A percentile compares a stretch with the other conserved stretches of the same genome.
These are phyloP conservation scores for Penicillium canariense DNA, from an alignment of 495 filamentous ascomycete species.

Conservation along the genomic window DNA sequence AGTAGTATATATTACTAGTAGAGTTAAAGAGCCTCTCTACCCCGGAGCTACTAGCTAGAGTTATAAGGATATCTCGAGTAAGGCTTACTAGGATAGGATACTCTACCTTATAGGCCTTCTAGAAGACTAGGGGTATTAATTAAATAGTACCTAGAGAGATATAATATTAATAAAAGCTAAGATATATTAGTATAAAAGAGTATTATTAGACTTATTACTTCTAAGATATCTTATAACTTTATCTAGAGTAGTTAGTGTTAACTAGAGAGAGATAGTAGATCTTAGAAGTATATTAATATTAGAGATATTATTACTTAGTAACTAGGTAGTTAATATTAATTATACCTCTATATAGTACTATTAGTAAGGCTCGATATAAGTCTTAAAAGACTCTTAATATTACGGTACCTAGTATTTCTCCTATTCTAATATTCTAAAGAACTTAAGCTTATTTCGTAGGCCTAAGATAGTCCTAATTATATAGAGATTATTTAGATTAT, in stretches of 20 bases:
- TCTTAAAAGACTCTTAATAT: slow-evolving; percentile 1
- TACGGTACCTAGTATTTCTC: not conserved
- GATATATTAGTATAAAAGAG: too few species aligned
- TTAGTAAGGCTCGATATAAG: not conserved
- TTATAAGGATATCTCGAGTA: slow-evolving; percentile 3
- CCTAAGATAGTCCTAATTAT: slow-evolving; percentile 21
- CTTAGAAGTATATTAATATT: not conserved
- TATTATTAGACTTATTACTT: slow-evolving; percentile 2
- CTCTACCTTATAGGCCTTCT: slow-evolving; percentile 3
- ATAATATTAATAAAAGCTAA: not conserved
- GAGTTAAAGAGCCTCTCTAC: slow-evolving; percentile 20
- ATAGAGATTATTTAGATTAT: slow-evolving; percentile 12
- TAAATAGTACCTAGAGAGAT: not conserved
- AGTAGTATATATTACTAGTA: slow-evolving; percentile 17
- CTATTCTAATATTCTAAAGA: slow-evolving; percentile 19
- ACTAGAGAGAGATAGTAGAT: not conserved
- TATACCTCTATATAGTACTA: not conserved
- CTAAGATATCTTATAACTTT: slow-evolving; percentile 9
- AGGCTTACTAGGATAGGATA: slow-evolving; percentile 6
- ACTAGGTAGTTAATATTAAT: too few species aligned
- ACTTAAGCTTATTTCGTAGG: slow-evolving; percentile 20
- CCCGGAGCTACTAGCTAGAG: slow-evolving; percentile 9
- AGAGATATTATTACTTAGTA: too few species aligned
- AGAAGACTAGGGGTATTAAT: not conserved
- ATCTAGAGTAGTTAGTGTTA: not conserved